Percentiles rank a stretch among this genome's conserved stretches.
Evolutionary conservation across 306 rosid genomes (phyloP).

Genomic region (Inga laurina): DNA sequence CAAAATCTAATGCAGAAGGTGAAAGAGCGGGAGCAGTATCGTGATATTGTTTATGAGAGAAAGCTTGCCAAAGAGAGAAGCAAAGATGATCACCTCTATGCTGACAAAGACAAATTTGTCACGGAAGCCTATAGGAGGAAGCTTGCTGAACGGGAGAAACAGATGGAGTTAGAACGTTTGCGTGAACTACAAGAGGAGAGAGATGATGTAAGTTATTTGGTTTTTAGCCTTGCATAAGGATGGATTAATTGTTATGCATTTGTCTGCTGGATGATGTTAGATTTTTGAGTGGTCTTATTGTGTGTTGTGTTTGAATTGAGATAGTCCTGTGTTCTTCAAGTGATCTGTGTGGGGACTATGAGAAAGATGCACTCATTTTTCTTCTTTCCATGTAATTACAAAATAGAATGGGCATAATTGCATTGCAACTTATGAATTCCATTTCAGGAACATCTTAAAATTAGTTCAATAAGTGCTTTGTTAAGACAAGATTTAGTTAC

Average conservation of each 20-base stretch:
- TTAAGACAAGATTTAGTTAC: background rate
- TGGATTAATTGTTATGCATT: background rate
- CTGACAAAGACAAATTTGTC: constrained; percentile 80
- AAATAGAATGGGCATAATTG: background rate
- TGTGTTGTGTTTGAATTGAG: background rate
- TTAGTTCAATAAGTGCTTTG: background rate
- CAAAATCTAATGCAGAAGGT: constrained; percentile 60
- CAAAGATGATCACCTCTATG: constrained; percentile 82
- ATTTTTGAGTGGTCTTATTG: background rate
- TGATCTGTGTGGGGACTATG: background rate
- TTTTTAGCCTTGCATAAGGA: background rate
- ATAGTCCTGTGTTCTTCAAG: background rate
- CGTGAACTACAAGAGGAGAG: constrained; percentile 73
- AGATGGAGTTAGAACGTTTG: constrained; percentile 77
- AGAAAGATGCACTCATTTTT: background rate
- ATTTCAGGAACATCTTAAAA: background rate
- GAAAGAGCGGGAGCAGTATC: constrained; percentile 64
- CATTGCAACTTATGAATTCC: background rate
- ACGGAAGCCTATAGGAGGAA: constrained; percentile 84
- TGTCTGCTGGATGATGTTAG: background rate
- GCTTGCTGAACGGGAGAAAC: constrained; percentile 77
- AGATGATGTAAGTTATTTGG: constrained; percentile 61
- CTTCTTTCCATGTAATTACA: background rate
- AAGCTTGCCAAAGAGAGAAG: constrained; percentile 86
- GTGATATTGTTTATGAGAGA: constrained; percentile 76